Evolutionary conservation across 2,329 filamentous ascomycete genomes (phyloP), one percentile per base, ranked within the genome.

Genomic region (Pleoardoris graminearum): DNA sequence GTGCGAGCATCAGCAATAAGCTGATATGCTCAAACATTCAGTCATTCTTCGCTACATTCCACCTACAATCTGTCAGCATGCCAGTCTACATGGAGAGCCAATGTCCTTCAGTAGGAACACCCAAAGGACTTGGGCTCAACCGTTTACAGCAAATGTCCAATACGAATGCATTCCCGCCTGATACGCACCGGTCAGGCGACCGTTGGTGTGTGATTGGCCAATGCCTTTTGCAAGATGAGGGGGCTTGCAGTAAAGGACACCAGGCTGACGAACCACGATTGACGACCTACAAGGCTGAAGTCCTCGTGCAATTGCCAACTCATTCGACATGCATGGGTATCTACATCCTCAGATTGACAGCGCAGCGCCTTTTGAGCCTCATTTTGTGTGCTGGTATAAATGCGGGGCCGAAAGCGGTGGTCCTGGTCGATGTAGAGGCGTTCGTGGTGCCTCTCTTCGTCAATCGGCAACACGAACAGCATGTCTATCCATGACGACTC

Each of bases 281-380:
- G 44, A 16, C 45, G 19, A 30, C 46, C 11, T 32, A 59, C 54
- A 52, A 66, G 62, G 65, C 65, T 66, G 65, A 60, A 55, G 25
- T 50, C 38, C 19, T 49, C 30, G 49, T 51, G 45, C 47, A 48
- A 58, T 41, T 61, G 63, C 53, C 63, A 66, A 38, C 63, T 59
- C 62, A 68, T 50, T 51, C 50, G 21, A 32, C 41, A 62, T 65
- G 56, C 60, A 63, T 50, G 49, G 57, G 53, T 55, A 49, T 52
- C 42, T 23, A 22, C 12, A 37, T 39, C 22, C 38, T 17, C 17
- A 16, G 36, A 46, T 35, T 55, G 58, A 56, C 63, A 66, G 48
- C 61, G 57, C 61, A 66, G 27, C 48, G 7, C 1, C 23, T 48
- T 3, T 58, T 59, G 57, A 67, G 63, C 61, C 60, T 65, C 60